Evolutionary conservation across 805 yeast genomes (phyloP), one percentile per base, ranked within the genome.

Genomic region (Pichia occidentalis): DNA sequence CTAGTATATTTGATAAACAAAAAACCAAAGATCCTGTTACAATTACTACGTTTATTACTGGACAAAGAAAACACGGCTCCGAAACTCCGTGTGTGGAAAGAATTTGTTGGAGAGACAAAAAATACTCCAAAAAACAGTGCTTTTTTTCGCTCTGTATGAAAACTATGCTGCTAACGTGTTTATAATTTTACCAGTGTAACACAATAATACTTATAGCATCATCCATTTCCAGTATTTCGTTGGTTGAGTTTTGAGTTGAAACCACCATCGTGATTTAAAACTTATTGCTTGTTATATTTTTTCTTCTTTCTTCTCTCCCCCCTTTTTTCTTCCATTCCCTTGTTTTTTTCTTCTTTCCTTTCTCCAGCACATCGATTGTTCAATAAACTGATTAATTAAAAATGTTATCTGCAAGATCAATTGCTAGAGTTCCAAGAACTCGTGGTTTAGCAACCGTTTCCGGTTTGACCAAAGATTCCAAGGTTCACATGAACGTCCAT

Each of bases 391-490:
- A 24, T 16, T 36, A 11, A 22, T 20, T 22, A 16, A 38, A 19
- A 42, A 57, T 57, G 61, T 53, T 57, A 44, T 52, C 60, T 42
- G 54, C 54, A 43, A 52, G 57, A 50, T 47, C 48, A 37, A 37
- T 56, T 31, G 45, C 50, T 34, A 56, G 53, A 51, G 42, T 51
- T 36, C 52, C 56, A 45, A 40, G 49, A 36, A 52, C 54, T 47
- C 72, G 77, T 63, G 68, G 71, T 40, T 57, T 70, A 56, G 77
- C 77, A 51, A 71, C 77, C 47, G 73, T 72, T 40, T 58, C 67
- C 17, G 56, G 57, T 42, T 57, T 72, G 39, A 72, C 74, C 52
- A 69, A 63, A 54, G 78, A 72, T 58, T 71, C 77, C 31, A 66
- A 70, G 54, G 78, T 72, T 42, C 64, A 67, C 57, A 56, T 56